Evolutionary conservation across 179 eudicot species (phyloP).

Genomic region (Spinacia oleracea): DNA sequence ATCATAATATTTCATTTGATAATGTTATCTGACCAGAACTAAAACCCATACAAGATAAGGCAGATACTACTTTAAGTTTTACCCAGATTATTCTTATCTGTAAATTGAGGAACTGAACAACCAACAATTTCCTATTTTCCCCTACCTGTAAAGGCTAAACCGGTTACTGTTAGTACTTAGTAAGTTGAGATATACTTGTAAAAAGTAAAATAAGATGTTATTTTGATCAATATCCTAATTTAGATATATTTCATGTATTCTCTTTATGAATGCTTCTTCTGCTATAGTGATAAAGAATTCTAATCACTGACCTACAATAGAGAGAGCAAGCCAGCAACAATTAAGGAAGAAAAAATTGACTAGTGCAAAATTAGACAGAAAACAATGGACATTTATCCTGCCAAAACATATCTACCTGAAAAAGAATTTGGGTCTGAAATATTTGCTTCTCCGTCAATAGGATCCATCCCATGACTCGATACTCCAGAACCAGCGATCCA

Average conservation of each 20-base stretch:
- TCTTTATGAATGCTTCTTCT: background rate
- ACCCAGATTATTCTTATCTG: background rate
- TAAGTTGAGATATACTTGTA: too few species aligned
- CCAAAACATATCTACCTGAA: constrained; percentile 42
- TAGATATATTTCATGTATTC: background rate
- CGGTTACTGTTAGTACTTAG: background rate
- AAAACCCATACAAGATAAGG: background rate
- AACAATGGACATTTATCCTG: background rate
- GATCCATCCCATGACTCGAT: constrained; percentile 35
- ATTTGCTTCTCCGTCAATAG: constrained; percentile 30
- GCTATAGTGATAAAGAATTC: background rate
- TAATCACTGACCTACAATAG: background rate
- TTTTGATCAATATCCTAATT: background rate
- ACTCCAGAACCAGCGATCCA: constrained; percentile 39
- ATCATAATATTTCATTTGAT: background rate
- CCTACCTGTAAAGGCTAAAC: background rate
- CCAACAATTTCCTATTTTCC: background rate
- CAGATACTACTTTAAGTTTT: background rate
- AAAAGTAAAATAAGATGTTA: background rate
- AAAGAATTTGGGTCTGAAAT: constrained; percentile 35
- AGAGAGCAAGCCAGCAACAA: background rate
- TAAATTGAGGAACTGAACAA: background rate
- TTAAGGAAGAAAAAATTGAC: background rate
- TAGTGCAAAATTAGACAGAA: constrained; percentile 1
- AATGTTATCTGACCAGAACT: background rate